These are phyloP conservation scores for Triticum timopheevii DNA, from an alignment of 176 grass and related monocot genomes.

Conservation along the genomic window DNA sequence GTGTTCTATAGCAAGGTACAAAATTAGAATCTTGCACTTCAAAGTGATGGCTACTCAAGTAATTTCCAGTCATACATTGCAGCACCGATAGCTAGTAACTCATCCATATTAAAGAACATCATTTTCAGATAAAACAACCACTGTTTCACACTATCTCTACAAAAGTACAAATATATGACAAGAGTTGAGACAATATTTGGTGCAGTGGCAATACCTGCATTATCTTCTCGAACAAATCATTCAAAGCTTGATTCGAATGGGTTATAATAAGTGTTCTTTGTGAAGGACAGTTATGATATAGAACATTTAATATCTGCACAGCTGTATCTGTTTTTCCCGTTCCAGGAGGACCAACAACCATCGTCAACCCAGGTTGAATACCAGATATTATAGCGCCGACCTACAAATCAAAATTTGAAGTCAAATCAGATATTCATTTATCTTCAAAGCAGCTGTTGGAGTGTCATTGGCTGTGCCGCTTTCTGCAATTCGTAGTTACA, in stretches of 20 bases:
- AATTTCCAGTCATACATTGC: slow-evolving; percentile 11
- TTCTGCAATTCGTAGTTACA: not conserved
- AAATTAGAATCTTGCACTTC: not conserved
- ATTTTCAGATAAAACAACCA: slow-evolving; percentile 15
- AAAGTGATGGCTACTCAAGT: not conserved
- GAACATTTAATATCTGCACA: slow-evolving; percentile 98
- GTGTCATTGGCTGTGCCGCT: not conserved
- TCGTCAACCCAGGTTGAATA: slow-evolving; percentile 89
- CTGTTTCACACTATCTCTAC: not conserved
- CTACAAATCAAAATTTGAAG: slow-evolving; percentile 53
- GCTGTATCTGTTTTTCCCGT: slow-evolving; percentile 99
- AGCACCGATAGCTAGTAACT: not conserved
- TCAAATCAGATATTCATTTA: slow-evolving; percentile 12
- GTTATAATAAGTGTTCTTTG: slow-evolving; percentile 99
- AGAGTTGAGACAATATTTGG: not conserved
- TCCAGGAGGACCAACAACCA: slow-evolving; percentile 99
- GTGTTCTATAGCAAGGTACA: slow-evolving; percentile 1
- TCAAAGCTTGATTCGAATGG: slow-evolving; percentile 98
- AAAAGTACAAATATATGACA: not conserved
- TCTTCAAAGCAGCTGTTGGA: not conserved
- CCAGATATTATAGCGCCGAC: slow-evolving; percentile 95
- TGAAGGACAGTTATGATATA: slow-evolving; percentile 98
- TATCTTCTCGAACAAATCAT: slow-evolving; percentile 99
- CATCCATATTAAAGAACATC: not conserved
- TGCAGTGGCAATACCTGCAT: slow-evolving; percentile 72